Conservation (phyloP, 2,329 filamentous ascomycete species). For the Arthrobotrys iridis region DNA sequence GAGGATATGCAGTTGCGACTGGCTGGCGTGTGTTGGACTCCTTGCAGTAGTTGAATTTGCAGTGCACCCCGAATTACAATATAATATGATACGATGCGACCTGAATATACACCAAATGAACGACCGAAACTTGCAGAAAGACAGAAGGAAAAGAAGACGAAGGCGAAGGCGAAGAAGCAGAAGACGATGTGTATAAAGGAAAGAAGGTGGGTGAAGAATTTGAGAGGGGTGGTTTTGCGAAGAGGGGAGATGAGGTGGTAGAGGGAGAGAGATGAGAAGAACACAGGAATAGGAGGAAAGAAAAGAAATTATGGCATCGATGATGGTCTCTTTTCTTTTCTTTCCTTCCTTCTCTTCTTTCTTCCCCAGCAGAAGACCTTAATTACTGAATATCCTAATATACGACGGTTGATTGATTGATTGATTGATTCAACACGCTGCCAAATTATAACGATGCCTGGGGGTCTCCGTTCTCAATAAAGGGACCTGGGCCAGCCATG, state of each 20-base stretch:
- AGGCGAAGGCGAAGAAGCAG: not conserved
- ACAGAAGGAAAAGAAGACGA: constrained; percentile 25
- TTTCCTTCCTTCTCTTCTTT: too few relatives aligned
- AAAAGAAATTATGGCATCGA: constrained; percentile 54
- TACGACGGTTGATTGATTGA: constrained; percentile 38
- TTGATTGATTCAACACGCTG: constrained; percentile 45
- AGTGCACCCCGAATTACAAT: constrained; percentile 5
- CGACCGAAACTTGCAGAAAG: constrained; percentile 35
- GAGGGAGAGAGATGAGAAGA: constrained; percentile 20
- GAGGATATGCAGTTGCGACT: constrained; percentile 31
- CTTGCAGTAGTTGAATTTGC: constrained; percentile 38
- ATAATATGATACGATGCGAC: not conserved
- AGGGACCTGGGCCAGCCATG: not conserved
- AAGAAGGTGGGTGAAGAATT: constrained; percentile 17
- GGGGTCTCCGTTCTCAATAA: constrained; percentile 35
- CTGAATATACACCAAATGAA: constrained; percentile 52
- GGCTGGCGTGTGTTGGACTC: constrained; percentile 27
- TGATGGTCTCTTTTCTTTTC: constrained; percentile 31
- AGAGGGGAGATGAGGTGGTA: constrained; percentile 31
- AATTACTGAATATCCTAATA: constrained; percentile 24
- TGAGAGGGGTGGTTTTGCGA: constrained; percentile 12
- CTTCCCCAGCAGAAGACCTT: not conserved
- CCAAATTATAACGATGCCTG: constrained; percentile 22
- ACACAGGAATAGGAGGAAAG: constrained; percentile 26
- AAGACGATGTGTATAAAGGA: constrained; percentile 23